Conservation (phyloP, 1,284 basidiomycete genomes). For the Sporisorium iseilematis-ciliati region DNA sequence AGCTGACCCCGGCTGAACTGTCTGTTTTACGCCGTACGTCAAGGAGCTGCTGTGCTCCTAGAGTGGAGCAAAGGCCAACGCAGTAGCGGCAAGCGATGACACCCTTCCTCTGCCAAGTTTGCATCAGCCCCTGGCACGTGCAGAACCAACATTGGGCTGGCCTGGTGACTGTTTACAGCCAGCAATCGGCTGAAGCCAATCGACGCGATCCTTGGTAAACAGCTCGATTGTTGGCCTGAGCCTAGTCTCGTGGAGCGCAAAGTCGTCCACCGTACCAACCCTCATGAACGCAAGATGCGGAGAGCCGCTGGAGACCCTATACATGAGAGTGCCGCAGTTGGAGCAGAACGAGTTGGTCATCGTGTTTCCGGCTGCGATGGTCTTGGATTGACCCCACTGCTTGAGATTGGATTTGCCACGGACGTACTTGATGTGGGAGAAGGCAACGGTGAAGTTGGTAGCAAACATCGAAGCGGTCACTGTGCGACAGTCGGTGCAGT, state of each 20-base stretch:
- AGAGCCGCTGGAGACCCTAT: slow-evolving; percentile 41
- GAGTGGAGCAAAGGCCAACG: no score
- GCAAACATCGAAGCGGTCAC: slow-evolving; percentile 69
- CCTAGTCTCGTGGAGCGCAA: slow-evolving; percentile 60
- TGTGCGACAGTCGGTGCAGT: slow-evolving; percentile 70
- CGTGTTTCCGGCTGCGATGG: slow-evolving; percentile 47
- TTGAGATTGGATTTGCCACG: slow-evolving; percentile 66
- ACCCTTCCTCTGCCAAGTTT: no score
- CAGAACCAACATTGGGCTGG: background rate
- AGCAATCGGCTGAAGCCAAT: slow-evolving; percentile 58
- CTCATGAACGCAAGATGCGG: slow-evolving; percentile 61
- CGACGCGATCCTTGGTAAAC: slow-evolving; percentile 62
- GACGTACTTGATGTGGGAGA: slow-evolving; percentile 56
- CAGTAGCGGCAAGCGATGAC: no score
- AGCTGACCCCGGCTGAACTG: no score
- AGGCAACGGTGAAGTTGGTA: slow-evolving; percentile 65
- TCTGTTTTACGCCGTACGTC: no score
- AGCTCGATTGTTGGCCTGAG: slow-evolving; percentile 67
- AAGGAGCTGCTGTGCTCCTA: no score
- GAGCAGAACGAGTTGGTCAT: slow-evolving; percentile 71
- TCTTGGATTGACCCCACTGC: slow-evolving; percentile 53
- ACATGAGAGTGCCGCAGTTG: slow-evolving; percentile 70
- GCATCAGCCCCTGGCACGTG: no score
- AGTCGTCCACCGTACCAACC: slow-evolving; percentile 69
- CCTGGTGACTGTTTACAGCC: slow-evolving; percentile 38